Evolutionary conservation across 306 rosid genomes (phyloP).

Genomic region (Lathyrus oleraceus): DNA sequence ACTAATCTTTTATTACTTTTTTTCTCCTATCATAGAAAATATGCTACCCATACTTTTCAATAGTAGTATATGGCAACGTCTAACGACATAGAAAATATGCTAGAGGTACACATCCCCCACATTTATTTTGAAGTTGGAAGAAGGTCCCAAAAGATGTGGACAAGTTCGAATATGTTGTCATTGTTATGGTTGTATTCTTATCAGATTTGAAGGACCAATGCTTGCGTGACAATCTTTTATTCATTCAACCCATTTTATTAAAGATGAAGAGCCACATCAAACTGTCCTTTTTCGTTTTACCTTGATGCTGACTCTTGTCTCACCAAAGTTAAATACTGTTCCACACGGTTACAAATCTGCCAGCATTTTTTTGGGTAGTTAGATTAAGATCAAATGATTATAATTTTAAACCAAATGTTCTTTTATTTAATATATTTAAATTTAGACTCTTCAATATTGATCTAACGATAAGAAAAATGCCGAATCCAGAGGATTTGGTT

Average conservation of each 20-base stretch:
- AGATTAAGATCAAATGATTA: too few species aligned
- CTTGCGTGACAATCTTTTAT: constrained; percentile 22
- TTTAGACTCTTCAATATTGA: too few species aligned
- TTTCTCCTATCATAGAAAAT: neutral
- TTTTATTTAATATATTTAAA: too few species aligned
- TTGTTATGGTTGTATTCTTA: constrained; percentile 30
- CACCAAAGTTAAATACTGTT: too few species aligned
- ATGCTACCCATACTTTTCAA: neutral
- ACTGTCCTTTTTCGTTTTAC: neutral
- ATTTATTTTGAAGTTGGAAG: constrained; percentile 11
- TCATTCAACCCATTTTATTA: constrained; percentile 22
- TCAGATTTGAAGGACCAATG: constrained; percentile 36
- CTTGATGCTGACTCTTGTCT: constrained; percentile 7
- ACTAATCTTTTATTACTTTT: neutral
- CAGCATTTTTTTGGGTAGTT: too few species aligned
- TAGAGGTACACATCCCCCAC: neutral
- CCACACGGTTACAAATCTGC: too few species aligned
- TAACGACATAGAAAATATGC: neutral
- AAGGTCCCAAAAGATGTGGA: constrained; percentile 39
- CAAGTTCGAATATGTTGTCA: constrained; percentile 33
- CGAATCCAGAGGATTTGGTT: too few species aligned
- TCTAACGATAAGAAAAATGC: too few species aligned
- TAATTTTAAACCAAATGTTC: too few species aligned
- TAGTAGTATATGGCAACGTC: neutral
- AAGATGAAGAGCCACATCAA: neutral